These are phyloP conservation scores for Coemansia guatemalensis DNA, from an alignment of 192 early-diverging fungal species.

Conservation along the genomic window DNA sequence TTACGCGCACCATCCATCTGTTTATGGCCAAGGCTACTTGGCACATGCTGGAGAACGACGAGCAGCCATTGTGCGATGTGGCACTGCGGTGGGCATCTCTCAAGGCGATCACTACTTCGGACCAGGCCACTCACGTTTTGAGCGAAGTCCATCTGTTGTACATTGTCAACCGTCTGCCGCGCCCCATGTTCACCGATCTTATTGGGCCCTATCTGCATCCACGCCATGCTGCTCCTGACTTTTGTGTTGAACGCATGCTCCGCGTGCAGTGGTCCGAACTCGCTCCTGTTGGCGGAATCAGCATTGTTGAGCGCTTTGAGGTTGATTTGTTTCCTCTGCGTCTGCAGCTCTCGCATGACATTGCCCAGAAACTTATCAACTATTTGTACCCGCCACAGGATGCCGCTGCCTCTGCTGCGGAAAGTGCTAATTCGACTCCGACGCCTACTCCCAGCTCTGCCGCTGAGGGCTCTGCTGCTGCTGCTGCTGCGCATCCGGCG, in stretches of 20 bases:
- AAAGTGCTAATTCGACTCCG: neutral
- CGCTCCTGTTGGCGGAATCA: slow-evolving; percentile 89
- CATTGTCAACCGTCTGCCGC: slow-evolving; percentile 64
- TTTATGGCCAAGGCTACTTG: slow-evolving; percentile 70
- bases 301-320: slow-evolving; percentile 88
- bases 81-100: slow-evolving; percentile 64
- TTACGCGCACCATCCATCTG: slow-evolving; percentile 58
- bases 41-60: slow-evolving; percentile 71
- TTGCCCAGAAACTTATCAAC: slow-evolving; percentile 74
- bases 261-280: slow-evolving; percentile 75
- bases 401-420: slow-evolving; percentile 1
- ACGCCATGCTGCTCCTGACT: slow-evolving; percentile 60
- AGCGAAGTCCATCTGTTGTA: slow-evolving; percentile 73
- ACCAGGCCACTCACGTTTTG: slow-evolving; percentile 71
- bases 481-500: neutral
- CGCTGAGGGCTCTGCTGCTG: neutral
- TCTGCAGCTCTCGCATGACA: slow-evolving; percentile 82
- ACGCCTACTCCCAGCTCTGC: no score
- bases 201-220: slow-evolving; percentile 60
- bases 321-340: slow-evolving; percentile 80
- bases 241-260: slow-evolving; percentile 84
- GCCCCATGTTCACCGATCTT: slow-evolving; percentile 61
- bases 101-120: slow-evolving; percentile 74
- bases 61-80: slow-evolving; percentile 70
- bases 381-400: slow-evolving; percentile 76